Evolutionary conservation across 805 yeast genomes (phyloP).

Genomic region (Pichia sporocuriosa): DNA sequence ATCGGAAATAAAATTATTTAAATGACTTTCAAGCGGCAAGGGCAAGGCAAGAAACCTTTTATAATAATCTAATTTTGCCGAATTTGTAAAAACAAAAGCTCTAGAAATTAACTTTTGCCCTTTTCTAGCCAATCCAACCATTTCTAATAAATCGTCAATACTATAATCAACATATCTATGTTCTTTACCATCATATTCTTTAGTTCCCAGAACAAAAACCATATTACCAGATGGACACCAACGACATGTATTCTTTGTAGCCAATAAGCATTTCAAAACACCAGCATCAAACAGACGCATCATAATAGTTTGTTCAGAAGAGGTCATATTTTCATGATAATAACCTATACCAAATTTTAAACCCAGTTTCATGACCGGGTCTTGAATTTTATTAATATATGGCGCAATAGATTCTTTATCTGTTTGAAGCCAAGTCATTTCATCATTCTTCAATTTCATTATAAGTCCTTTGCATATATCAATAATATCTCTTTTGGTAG

Average conservation of each 20-base stretch:
- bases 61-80: conserved; percentile 54
- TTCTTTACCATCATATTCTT: conserved; percentile 63
- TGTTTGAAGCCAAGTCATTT: conserved; percentile 33
- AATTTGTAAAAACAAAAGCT: conserved; percentile 52
- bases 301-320: conserved; percentile 47
- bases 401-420: conserved; percentile 35
- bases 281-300: conserved; percentile 45
- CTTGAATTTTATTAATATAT: conserved; percentile 39
- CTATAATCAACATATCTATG: conserved; percentile 65
- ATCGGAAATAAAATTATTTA: conserved; percentile 56
- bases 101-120: conserved; percentile 30
- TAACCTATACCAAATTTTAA: conserved; percentile 59
- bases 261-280: conserved; percentile 50
- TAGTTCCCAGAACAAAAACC: conserved; percentile 67
- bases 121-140: conserved; percentile 44
- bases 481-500: conserved; percentile 47
- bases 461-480: conserved; percentile 44
- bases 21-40: conserved; percentile 76
- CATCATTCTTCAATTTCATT: conserved; percentile 29
- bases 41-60: conserved; percentile 65
- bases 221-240: conserved; percentile 45
- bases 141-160: conserved; percentile 55
- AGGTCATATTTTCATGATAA: conserved; percentile 50
- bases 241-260: conserved; percentile 49
- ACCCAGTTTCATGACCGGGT: conserved; percentile 37